Evolutionary conservation across 345 rosid genomes (phyloP).

Genomic region (Hibiscus trionum): DNA sequence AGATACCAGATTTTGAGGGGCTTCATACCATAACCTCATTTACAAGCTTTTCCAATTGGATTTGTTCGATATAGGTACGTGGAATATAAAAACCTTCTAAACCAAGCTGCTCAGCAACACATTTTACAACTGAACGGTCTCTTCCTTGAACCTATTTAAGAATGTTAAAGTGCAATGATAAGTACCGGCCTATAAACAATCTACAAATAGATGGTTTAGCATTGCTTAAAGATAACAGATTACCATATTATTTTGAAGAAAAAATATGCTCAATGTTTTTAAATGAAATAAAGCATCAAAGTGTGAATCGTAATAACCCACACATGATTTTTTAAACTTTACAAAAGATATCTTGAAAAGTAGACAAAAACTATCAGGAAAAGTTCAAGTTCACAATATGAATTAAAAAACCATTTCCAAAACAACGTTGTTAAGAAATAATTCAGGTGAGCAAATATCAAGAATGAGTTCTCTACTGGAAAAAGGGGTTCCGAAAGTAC

Average conservation of each 20-base stretch:
- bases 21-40: conserved; percentile 76
- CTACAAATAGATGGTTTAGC: no score
- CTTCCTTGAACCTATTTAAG: conserved; percentile 87
- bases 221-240: neutral
- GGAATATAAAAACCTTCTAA: conserved; percentile 75
- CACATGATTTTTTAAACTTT: neutral
- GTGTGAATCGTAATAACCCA: neutral
- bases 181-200: neutral
- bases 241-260: neutral
- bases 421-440: no score
- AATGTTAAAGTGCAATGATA: neutral
- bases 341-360: no score
- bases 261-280: neutral
- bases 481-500: neutral
- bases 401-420: no score
- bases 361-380: no score
- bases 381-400: no score
- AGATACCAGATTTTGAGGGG: neutral
- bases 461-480: neutral
- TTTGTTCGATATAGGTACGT: conserved; percentile 85
- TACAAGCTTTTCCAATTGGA: conserved; percentile 79
- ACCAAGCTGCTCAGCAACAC: conserved; percentile 66
- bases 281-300: conserved; percentile 1
- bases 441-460: no score
- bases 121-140: conserved; percentile 58